Conservation (phyloP, 1,284 basidiomycete genomes). For the Fomitiporia mediterranea region DNA sequence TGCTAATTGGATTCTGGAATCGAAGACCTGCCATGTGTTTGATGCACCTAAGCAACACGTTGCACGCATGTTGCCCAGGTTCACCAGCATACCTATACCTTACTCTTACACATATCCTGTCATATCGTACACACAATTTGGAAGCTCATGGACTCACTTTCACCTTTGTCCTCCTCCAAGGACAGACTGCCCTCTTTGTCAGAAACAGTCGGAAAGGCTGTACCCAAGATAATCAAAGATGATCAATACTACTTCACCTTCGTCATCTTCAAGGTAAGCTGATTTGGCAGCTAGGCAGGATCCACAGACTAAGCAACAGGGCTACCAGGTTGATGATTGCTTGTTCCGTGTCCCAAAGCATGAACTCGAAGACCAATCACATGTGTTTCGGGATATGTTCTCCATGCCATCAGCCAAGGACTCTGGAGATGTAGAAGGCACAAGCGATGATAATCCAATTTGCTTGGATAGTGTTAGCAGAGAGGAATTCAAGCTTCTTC, state of each 20-base stretch:
- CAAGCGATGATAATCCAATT: constrained; percentile 6
- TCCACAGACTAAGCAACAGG: neutral
- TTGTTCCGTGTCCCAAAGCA: neutral
- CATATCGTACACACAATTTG: neutral
- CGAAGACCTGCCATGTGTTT: neutral
- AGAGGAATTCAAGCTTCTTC: constrained; percentile 2
- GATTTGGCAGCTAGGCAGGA: no score
- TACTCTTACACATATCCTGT: neutral
- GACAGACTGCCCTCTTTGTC: neutral
- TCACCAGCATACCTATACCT: neutral
- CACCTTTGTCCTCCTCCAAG: no score
- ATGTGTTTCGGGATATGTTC: constrained; percentile 12
- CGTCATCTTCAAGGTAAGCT: neutral
- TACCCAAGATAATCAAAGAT: neutral
- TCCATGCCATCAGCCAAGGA: neutral
- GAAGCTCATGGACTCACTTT: no score
- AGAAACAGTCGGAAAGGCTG: no score
- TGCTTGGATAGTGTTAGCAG: constrained; percentile 2
- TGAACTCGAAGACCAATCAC: constrained; percentile 4
- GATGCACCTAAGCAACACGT: neutral
- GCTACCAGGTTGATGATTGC: neutral
- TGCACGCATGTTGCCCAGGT: neutral
- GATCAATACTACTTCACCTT: neutral
- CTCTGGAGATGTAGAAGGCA: neutral
- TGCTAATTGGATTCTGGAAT: no score